These are phyloP conservation scores for Ascoidea rubescens DNA, from an alignment of 805 yeast species.

Conservation along the genomic window DNA sequence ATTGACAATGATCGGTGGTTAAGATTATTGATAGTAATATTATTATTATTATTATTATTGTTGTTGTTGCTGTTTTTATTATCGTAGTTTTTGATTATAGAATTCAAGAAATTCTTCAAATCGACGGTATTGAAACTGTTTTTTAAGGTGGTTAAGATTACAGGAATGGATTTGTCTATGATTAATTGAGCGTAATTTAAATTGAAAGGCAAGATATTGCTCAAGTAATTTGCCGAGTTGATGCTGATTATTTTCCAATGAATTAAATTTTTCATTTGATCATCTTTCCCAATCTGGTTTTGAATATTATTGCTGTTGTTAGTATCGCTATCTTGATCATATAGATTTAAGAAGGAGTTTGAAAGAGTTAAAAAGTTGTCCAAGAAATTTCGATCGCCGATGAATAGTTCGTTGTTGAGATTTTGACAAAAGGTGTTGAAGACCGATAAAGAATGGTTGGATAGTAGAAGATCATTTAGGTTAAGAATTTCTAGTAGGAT, in stretches of 20 bases:
- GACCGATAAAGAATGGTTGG: conserved; percentile 36
- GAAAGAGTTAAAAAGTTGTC: conserved; percentile 24
- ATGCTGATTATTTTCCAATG: conserved; percentile 9
- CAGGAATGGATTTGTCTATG: background rate
- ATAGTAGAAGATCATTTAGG: conserved; percentile 40
- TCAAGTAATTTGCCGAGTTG: conserved; percentile 16
- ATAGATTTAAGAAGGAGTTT: conserved; percentile 16
- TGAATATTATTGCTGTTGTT: conserved; percentile 5
- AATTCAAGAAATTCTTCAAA: background rate
- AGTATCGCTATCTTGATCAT: conserved; percentile 4
- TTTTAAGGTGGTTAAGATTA: conserved; percentile 2
- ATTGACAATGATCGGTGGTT: no score
- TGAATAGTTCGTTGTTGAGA: conserved; percentile 48
- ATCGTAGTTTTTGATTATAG: conserved; percentile 7
- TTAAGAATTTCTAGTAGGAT: conserved; percentile 39
- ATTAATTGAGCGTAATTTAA: background rate
- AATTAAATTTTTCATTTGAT: background rate
- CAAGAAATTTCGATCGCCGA: conserved; percentile 50
- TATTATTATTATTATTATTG: no score
- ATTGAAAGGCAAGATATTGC: conserved; percentile 4
- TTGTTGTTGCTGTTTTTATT: no score
- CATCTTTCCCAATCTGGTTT: background rate
- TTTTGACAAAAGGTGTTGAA: conserved; percentile 33
- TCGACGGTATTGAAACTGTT: conserved; percentile 2
- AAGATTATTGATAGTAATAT: no score